Evolutionary conservation across 306 rosid genomes (phyloP).

Genomic region (Vigna hirtella): DNA sequence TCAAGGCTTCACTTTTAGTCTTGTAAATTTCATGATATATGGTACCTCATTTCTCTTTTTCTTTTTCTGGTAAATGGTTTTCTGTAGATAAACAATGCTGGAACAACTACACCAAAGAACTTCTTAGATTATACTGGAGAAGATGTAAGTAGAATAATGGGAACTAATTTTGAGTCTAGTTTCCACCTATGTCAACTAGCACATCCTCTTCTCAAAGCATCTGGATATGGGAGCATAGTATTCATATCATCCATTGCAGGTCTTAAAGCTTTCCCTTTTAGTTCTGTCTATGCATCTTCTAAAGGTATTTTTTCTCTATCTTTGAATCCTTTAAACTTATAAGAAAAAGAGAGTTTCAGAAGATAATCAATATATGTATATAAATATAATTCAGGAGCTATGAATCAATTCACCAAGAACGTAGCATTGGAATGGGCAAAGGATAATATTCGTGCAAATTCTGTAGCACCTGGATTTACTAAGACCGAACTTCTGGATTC

Average conservation of each 20-base stretch:
- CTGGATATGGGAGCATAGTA: slow-evolving; percentile 48
- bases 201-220: slow-evolving; percentile 51
- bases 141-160: slow-evolving; percentile 34
- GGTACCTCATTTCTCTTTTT: too few species aligned
- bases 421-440: slow-evolving; percentile 20
- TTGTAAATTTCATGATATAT: too few species aligned
- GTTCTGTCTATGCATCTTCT: slow-evolving; percentile 59
- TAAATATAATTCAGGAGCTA: slow-evolving; percentile 53
- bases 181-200: slow-evolving; percentile 53
- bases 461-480: background rate
- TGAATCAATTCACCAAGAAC: slow-evolving; percentile 60
- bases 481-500: background rate
- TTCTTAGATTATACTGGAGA: slow-evolving; percentile 20
- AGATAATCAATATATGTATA: background rate
- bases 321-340: background rate
- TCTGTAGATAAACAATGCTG: slow-evolving; percentile 58
- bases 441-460: slow-evolving; percentile 34
- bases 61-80: too few species aligned
- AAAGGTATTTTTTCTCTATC: slow-evolving; percentile 54
- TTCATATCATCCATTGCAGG: slow-evolving; percentile 40
- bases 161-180: slow-evolving; percentile 46
- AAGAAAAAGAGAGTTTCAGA: background rate
- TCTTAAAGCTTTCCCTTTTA: slow-evolving; percentile 45
- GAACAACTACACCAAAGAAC: background rate
- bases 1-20: too few species aligned